Percentiles rank a stretch among this genome's conserved stretches.
These are phyloP conservation scores for Rhizopus microsporus DNA, from an alignment of 371 early-diverging fungal genomes.

Conservation along the genomic window DNA sequence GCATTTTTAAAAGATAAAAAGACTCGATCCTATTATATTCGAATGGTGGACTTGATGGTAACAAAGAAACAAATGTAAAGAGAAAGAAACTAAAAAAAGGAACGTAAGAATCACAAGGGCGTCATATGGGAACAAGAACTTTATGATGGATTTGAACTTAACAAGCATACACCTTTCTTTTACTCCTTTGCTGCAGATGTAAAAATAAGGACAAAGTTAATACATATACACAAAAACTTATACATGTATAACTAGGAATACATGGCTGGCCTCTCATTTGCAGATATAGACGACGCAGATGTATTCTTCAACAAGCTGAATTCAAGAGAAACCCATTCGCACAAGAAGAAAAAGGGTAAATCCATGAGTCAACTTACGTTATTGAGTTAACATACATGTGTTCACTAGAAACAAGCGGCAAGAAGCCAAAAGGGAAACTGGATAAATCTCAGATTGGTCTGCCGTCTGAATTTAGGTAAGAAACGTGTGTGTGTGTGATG, in stretches of 20 bases:
- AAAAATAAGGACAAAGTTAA: slow-evolving; percentile 26
- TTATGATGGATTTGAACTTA: slow-evolving; percentile 76
- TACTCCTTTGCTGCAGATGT: slow-evolving; percentile 85
- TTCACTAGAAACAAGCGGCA: slow-evolving; percentile 27
- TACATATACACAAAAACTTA: not conserved
- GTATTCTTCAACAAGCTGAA: slow-evolving; percentile 73
- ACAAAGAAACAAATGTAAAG: not conserved
- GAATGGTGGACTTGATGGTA: slow-evolving; percentile 81
- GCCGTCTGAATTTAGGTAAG: slow-evolving; percentile 75
- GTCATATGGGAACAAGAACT: slow-evolving; percentile 87
- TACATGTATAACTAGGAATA: slow-evolving; percentile 51
- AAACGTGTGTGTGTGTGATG: too few relatives aligned
- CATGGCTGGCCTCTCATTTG: slow-evolving; percentile 84
- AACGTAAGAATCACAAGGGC: slow-evolving; percentile 44
- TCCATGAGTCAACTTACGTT: not conserved
- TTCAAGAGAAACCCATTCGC: slow-evolving; percentile 48
- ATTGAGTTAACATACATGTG: not conserved
- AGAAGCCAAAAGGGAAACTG: slow-evolving; percentile 48
- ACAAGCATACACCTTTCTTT: slow-evolving; percentile 77
- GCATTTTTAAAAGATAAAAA: slow-evolving; percentile 69
- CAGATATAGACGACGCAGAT: slow-evolving; percentile 79
- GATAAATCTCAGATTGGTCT: slow-evolving; percentile 79
- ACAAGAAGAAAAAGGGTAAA: slow-evolving; percentile 47
- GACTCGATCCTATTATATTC: slow-evolving; percentile 65
- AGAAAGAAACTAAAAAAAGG: not conserved